A percentile compares a stretch with the other conserved stretches of the same genome.
Evolutionary conservation across 2,329 filamentous ascomycete species (phyloP).

Genomic region (Nigrospora sphaerica): DNA sequence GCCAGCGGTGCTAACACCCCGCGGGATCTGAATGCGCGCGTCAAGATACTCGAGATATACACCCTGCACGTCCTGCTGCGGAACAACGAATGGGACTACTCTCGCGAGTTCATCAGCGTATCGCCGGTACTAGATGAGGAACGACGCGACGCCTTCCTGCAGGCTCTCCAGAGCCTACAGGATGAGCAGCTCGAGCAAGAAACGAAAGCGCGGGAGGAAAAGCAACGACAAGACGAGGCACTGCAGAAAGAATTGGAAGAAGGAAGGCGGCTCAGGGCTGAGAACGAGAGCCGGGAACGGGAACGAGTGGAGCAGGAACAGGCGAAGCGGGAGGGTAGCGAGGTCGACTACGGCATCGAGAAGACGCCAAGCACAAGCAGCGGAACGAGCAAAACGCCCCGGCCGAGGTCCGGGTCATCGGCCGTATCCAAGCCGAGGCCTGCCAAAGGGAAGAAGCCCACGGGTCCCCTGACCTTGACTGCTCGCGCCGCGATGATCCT

Average conservation of each 20-base stretch:
- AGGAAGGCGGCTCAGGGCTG: constrained; percentile 43
- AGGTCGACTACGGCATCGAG: constrained; percentile 65
- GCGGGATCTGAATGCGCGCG: constrained; percentile 72
- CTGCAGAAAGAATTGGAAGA: constrained; percentile 51
- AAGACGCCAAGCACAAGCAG: constrained; percentile 31
- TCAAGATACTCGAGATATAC: constrained; percentile 93
- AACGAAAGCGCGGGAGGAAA: constrained; percentile 54
- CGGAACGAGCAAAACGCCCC: constrained; percentile 25
- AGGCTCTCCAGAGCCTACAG: constrained; percentile 74
- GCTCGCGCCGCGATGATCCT: constrained; percentile 46
- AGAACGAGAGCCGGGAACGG: constrained; percentile 51
- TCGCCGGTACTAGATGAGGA: constrained; percentile 89
- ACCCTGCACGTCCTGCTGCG: constrained; percentile 89
- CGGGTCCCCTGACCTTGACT: constrained; percentile 28
- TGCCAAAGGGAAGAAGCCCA: constrained; percentile 20
- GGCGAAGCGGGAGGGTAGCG: constrained; percentile 41
- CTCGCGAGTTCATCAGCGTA: constrained; percentile 80
- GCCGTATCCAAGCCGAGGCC: constrained; percentile 19
- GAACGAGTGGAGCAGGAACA: constrained; percentile 48
- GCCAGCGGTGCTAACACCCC: constrained; percentile 70
- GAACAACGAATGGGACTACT: constrained; percentile 95
- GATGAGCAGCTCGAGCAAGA: constrained; percentile 77
- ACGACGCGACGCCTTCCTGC: constrained; percentile 78
- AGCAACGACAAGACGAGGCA: constrained; percentile 48
- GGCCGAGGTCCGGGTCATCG: constrained; percentile 21